Evolutionary conservation across 163 green algal species (phyloP).

Genomic region (Scenedesmus sp.): DNA sequence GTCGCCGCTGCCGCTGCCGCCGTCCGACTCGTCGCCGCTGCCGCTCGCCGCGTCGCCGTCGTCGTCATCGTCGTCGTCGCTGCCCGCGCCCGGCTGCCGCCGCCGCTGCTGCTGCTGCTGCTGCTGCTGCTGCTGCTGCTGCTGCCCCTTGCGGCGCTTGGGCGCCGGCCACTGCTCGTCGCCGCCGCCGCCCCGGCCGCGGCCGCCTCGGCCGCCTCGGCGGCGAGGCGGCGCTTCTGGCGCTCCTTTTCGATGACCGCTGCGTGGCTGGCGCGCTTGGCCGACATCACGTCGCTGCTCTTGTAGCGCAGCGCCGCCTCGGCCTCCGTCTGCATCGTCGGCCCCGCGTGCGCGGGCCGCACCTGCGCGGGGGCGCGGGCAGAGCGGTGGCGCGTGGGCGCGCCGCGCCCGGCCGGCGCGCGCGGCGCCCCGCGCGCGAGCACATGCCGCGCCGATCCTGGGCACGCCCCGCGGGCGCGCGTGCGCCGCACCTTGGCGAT

Average conservation of each 20-base stretch:
- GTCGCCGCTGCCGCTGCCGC: neutral
- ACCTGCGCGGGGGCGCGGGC: neutral
- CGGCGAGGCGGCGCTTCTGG: constrained; percentile 34
- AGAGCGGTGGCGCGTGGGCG: neutral
- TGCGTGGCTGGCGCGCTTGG: constrained; percentile 73
- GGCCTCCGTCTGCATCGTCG: constrained; percentile 45
- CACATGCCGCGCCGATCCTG: neutral
- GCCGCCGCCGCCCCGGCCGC: neutral
- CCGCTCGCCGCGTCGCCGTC: neutral
- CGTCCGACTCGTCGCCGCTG: neutral
- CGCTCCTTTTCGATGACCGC: constrained; percentile 64
- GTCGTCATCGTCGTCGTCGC: constrained; percentile 14
- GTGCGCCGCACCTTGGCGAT: constrained; percentile 67
- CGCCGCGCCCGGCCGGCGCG: too few relatives aligned
- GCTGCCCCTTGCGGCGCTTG: too few relatives aligned
- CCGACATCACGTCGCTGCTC: constrained; percentile 70
- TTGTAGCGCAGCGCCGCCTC: constrained; percentile 40
- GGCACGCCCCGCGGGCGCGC: too few relatives aligned
- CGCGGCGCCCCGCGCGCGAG: too few relatives aligned
- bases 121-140: constrained; percentile 20
- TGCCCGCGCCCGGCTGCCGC: neutral
- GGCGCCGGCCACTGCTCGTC: too few relatives aligned
- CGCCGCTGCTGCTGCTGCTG: neutral
- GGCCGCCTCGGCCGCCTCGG: neutral
- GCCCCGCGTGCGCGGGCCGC: constrained; percentile 29